Base-by-base conservation (phyloP, 495 filamentous ascomycete genomes). In the Penicillium tannophilum region DNA sequence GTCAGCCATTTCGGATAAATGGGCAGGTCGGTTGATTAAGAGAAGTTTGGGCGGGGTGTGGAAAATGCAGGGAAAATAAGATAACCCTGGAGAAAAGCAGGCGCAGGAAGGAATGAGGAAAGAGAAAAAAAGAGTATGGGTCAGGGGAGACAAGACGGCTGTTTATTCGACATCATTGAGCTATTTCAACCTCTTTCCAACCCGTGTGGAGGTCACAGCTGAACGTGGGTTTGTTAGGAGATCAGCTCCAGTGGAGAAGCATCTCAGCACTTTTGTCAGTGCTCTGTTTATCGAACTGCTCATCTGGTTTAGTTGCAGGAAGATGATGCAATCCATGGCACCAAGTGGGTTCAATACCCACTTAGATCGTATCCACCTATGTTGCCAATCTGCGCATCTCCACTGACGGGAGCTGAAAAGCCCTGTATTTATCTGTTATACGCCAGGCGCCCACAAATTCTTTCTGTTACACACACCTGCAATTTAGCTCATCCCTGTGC, bases 371-470 rank as follows among this genome's bases (percentile, higher is more conserved):
- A 17, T 31, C 47, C 50, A 53, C 59, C 47, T 42, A 31, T 14
- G 33, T 43, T 43, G 39, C 26, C 45, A 42, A 48, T 55, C 48
- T 42, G 20, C 35, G 7, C 24, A 23, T 41, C 58, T 44, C 56
- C 63, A 54, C 54, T 48, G 46, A 24, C 36, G 19, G 24, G 16
- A 41, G 57, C 41, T 36, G 41, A 41, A 49, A 59, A 59, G 41
- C 26, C 44, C 36, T 45, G 55, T 62, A 58, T 62, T 65, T 65
- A 60, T 23, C 59, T 57, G 54, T 60, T 59, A 57, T 58, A 54
- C 53, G 49, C 28, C 30, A 45, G 33, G 19, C 24, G 24, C 49
- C 57, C 48, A 39, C 49, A 33, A 36, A 28, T 31, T 14, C 36
- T 56, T 51, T 49, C 52, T n/a, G 49, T 36, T 11, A 53, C 16